Evolutionary conservation across 2,329 filamentous ascomycete species (phyloP).

Genomic region (Dothistroma septosporum): DNA sequence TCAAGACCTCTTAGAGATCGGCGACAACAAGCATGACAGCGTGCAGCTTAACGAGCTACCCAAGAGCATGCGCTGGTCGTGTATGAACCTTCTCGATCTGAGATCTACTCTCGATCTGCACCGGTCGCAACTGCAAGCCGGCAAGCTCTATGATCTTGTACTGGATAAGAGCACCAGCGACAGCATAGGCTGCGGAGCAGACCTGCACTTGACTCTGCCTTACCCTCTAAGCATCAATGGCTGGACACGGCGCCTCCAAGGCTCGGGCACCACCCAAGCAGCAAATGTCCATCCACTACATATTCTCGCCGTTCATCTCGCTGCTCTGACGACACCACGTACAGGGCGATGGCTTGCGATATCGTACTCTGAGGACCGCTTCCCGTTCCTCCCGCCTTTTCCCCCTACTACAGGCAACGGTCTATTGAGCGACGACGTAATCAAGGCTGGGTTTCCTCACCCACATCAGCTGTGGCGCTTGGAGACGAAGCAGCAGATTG

Average conservation of each 20-base stretch:
- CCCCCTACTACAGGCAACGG: slow-evolving; percentile 19
- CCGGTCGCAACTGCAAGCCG: slow-evolving; percentile 3
- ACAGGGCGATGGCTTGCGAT: slow-evolving; percentile 39
- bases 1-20: not conserved
- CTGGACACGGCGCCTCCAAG: slow-evolving; percentile 19
- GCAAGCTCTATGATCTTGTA: slow-evolving; percentile 19
- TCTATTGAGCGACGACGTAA: slow-evolving; percentile 25
- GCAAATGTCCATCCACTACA: slow-evolving; percentile 36
- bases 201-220: slow-evolving; percentile 16
- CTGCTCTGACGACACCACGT: slow-evolving; percentile 35
- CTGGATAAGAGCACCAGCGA: slow-evolving; percentile 26
- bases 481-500: slow-evolving; percentile 32
- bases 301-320: slow-evolving; percentile 40
- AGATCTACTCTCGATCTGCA: slow-evolving; percentile 17
- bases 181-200: slow-evolving; percentile 21
- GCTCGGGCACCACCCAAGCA: slow-evolving; percentile 14
- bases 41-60: slow-evolving; percentile 12
- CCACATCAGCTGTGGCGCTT: slow-evolving; percentile 38
- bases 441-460: slow-evolving; percentile 36
- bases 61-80: slow-evolving; percentile 19
- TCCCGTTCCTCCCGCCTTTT: slow-evolving; percentile 34
- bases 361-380: slow-evolving; percentile 40
- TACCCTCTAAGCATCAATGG: slow-evolving; percentile 23
- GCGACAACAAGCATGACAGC: slow-evolving; percentile 19
- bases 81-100: slow-evolving; percentile 19